Conservation (phyloP, 495 filamentous ascomycete species). For the Ramalina peruviana region DNA sequence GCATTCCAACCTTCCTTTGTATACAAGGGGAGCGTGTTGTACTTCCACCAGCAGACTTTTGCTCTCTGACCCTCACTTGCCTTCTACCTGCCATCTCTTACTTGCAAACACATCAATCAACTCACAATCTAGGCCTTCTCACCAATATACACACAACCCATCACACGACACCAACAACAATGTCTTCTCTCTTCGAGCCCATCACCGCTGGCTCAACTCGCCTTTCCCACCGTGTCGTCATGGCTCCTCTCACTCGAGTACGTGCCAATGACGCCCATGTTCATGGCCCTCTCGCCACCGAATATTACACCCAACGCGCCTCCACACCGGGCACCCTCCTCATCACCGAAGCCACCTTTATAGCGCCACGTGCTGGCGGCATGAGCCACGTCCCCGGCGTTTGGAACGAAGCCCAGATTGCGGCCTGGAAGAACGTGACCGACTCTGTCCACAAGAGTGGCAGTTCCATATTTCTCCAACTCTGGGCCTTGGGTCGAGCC, state of each 20-base stretch:
- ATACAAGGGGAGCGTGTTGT: too few relatives aligned
- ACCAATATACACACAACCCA: not conserved
- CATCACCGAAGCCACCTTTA: slow-evolving; percentile 52
- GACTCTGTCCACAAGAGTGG: slow-evolving; percentile 53
- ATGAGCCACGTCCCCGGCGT: slow-evolving; percentile 49
- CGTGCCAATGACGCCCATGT: slow-evolving; percentile 30
- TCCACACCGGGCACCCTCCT: slow-evolving; percentile 45
- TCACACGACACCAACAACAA: slow-evolving; percentile 1
- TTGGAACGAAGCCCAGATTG: slow-evolving; percentile 44
- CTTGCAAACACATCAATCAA: too few relatives aligned
- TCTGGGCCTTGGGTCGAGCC: slow-evolving; percentile 55
- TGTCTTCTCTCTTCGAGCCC: slow-evolving; percentile 37
- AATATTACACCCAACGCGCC: slow-evolving; percentile 52
- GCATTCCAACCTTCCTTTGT: too few relatives aligned
- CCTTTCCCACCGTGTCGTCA: slow-evolving; percentile 38
- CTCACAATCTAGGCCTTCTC: too few relatives aligned
- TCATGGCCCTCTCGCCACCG: slow-evolving; percentile 28
- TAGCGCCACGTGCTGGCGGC: slow-evolving; percentile 38
- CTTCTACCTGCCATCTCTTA: too few relatives aligned
- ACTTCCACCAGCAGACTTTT: too few relatives aligned
- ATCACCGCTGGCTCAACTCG: slow-evolving; percentile 35
- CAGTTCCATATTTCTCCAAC: slow-evolving; percentile 49
- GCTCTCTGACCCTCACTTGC: too few relatives aligned
- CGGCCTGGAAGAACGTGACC: slow-evolving; percentile 47
- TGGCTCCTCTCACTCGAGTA: slow-evolving; percentile 43